Conservation (phyloP, 306 rosid genomes). For the Citrullus mucosospermus region DNA sequence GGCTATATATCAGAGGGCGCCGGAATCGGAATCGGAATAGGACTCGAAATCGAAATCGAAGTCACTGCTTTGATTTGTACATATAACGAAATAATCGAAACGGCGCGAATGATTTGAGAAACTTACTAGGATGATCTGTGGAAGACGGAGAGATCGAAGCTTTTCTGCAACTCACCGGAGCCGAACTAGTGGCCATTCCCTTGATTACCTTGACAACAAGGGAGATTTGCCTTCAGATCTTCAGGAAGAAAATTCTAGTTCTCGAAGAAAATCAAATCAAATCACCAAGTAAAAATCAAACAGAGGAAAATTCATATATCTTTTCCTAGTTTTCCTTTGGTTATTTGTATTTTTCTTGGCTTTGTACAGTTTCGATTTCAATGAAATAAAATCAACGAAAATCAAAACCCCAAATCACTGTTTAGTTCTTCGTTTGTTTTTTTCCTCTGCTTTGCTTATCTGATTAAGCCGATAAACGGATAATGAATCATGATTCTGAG, state of each 20-base stretch:
- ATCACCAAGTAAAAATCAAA: not conserved
- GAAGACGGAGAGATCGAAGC: not conserved
- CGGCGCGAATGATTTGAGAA: not conserved
- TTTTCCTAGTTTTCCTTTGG: slow-evolving; percentile 3
- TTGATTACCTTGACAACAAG: not conserved
- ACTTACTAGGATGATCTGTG: not conserved
- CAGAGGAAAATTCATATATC: slow-evolving; percentile 3
- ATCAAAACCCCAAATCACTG: not conserved
- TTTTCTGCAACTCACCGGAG: not conserved
- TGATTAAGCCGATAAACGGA: not conserved
- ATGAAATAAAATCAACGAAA: not conserved
- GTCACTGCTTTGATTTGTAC: not conserved
- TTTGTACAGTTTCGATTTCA: not conserved
- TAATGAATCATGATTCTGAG: not conserved
- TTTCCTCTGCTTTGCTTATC: not conserved
- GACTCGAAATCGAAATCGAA: not conserved
- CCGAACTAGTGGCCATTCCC: not conserved
- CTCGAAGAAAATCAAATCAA: not conserved
- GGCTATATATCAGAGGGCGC: not conserved
- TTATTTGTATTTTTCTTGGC: slow-evolving; percentile 3
- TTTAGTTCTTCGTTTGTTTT: not conserved
- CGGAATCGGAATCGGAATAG: not conserved
- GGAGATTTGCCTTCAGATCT: not conserved
- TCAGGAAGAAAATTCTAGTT: not conserved
- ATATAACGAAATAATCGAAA: not conserved